A percentile compares a stretch with the other conserved stretches of the same genome.
Conservation (phyloP, 2,329 filamentous ascomycete genomes). For the Aspergillus spinulosporus region DNA sequence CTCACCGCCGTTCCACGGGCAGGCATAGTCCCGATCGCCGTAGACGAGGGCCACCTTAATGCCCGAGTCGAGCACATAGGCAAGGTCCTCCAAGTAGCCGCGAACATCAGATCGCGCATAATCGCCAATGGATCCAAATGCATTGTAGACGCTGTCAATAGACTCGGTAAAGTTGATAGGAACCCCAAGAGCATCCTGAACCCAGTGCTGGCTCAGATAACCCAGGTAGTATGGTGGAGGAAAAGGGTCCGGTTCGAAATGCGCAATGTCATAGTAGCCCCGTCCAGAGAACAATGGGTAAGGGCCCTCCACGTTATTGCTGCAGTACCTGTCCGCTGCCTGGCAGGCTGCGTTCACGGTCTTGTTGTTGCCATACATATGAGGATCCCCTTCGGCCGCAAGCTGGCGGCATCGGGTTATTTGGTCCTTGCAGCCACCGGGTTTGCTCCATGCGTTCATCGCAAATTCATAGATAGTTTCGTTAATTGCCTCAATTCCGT, state of each 20-base stretch:
- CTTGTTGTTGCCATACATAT: constrained; percentile 48
- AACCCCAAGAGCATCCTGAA: constrained; percentile 60
- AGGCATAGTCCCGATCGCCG: constrained; percentile 59
- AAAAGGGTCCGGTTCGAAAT: constrained; percentile 53
- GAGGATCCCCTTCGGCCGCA: constrained; percentile 51
- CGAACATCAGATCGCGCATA: constrained; percentile 49
- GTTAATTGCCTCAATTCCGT: constrained; percentile 55
- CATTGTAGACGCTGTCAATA: constrained; percentile 45
- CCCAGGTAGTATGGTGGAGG: constrained; percentile 55
- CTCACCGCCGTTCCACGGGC: constrained; percentile 61
- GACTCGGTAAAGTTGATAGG: constrained; percentile 59
- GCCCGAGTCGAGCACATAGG: constrained; percentile 57
- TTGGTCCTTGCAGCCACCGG: constrained; percentile 56
- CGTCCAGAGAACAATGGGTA: constrained; percentile 47
- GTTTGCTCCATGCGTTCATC: constrained; percentile 45
- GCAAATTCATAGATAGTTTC: constrained; percentile 49
- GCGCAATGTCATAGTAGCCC: constrained; percentile 61
- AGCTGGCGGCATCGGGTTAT: constrained; percentile 54
- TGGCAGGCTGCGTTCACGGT: constrained; percentile 50
- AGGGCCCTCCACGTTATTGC: constrained; percentile 45
- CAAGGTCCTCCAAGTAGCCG: constrained; percentile 38
- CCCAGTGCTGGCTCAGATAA: constrained; percentile 58
- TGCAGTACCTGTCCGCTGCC: constrained; percentile 49
- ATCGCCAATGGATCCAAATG: constrained; percentile 52
- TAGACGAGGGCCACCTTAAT: constrained; percentile 60